Evolutionary conservation across 208 protist genomes (phyloP), one percentile per base, ranked within the genome.

Genomic region (Trypanosomatidae sp.): DNA sequence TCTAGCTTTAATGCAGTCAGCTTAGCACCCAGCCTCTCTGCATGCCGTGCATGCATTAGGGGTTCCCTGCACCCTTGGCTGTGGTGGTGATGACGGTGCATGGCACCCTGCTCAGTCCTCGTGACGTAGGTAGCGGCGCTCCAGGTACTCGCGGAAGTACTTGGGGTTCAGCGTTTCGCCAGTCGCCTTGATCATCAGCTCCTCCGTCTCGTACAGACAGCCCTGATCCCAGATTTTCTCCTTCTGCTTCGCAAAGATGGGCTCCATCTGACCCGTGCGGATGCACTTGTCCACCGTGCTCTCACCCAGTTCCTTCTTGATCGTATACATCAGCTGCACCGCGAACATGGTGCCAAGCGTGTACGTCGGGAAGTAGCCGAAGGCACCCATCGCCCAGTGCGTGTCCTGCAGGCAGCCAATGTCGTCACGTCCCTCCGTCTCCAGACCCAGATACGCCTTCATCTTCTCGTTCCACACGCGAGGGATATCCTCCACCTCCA

Each of bases 321-420:
- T 87, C 41, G 74, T 80, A 30, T 72, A 76, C 83, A 94, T 88
- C 55, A 98, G 79, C 79, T 97, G 92, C 65, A 82, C 93, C 0
- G 93, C 83, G 19, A 90, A 77, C 76, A 96, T 92, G 19, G 92
- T 81, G 10, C 93, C 95, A 8, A 97, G 65, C 7, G 85, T 66
- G 76, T 98, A 98, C 7, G 90, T 92, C 0, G 95, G 95, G 83
- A 97, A 98, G 85, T 96, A 95, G 12, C 90, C 93, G 46, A 95
- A 85, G 36, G 53, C 44, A 6, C 91, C 88, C 22, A 53, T 33
- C 1, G 83, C 55, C 95, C 93, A 97, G 81, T 98, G 95, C 19
- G 95, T 83, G 69, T 98, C 95, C 77, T 98, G 93, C 60, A 97
- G 73, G 74, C 89, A 94, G 13, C 95, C 93, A 9, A 91, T 55